These are phyloP conservation scores for Salvia miltiorrhiza DNA, from an alignment of 257 asterid species.

Conservation along the genomic window DNA sequence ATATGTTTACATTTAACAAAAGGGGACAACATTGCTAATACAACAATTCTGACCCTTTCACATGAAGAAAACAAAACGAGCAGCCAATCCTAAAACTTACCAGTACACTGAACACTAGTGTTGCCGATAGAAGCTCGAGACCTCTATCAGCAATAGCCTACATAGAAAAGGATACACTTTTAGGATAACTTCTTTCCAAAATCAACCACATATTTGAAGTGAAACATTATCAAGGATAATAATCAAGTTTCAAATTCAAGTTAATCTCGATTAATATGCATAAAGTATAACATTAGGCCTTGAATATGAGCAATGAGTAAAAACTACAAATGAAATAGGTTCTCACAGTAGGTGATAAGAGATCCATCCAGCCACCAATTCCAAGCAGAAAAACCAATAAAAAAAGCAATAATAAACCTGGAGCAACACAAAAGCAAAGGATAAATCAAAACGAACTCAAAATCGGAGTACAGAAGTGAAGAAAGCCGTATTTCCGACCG, in stretches of 20 bases:
- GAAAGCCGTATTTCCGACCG: constrained; percentile 40
- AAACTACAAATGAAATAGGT: too few species aligned
- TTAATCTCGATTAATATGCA: too few species aligned
- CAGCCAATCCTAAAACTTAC: constrained; percentile 45
- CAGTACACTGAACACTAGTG: constrained; percentile 58
- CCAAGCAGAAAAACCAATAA: constrained; percentile 62
- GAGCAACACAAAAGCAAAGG: background rate
- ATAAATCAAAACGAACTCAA: constrained; percentile 8
- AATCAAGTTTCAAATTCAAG: background rate
- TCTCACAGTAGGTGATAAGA: constrained; percentile 71
- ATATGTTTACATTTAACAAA: background rate
- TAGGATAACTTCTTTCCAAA: background rate
- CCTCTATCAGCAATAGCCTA: constrained; percentile 95
- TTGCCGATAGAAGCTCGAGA: constrained; percentile 77
- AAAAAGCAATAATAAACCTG: constrained; percentile 62
- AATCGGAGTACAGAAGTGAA: background rate
- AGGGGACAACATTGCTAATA: background rate
- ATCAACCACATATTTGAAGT: background rate
- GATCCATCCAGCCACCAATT: constrained; percentile 57
- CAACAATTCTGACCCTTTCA: background rate
- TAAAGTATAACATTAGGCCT: too few species aligned
- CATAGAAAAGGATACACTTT: background rate
- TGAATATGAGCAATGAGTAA: too few species aligned
- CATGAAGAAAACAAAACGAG: background rate
- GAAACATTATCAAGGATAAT: background rate